These are phyloP conservation scores for Perkinsus marinus DNA, from an alignment of 169 alveolate genomes.

Conservation along the genomic window DNA sequence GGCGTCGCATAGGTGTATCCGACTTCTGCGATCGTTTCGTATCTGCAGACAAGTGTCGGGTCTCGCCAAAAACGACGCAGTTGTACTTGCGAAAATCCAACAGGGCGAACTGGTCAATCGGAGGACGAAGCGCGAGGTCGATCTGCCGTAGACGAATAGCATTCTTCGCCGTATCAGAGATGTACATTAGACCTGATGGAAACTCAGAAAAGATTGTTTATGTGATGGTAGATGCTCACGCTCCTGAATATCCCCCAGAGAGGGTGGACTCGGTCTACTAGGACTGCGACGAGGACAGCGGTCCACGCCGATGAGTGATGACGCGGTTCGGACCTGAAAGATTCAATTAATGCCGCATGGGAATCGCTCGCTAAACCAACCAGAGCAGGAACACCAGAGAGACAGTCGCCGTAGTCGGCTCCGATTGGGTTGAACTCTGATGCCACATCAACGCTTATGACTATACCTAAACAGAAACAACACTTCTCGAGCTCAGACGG, in stretches of 20 bases:
- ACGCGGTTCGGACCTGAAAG: background rate
- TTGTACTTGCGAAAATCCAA: background rate
- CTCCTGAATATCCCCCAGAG: background rate
- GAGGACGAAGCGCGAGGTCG: slow-evolving; percentile 5
- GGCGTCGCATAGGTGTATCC: slow-evolving; percentile 1
- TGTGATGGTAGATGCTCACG: background rate
- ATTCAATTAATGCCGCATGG: too few species aligned
- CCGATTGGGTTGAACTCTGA: background rate
- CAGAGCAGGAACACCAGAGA: background rate
- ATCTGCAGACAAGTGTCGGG: background rate
- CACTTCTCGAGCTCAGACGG: background rate
- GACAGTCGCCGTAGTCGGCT: background rate
- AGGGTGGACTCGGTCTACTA: background rate
- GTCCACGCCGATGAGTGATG: background rate
- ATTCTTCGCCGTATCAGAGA: background rate
- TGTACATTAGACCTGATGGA: background rate
- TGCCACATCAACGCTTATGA: slow-evolving; percentile 1
- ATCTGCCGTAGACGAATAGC: background rate
- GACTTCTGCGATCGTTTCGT: background rate
- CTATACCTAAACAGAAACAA: background rate
- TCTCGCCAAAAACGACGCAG: background rate
- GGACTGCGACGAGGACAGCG: background rate
- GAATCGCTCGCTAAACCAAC: background rate
- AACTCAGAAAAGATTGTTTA: too few species aligned
- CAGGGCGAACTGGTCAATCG: background rate